Percentiles rank a stretch among this genome's conserved stretches.
These are phyloP conservation scores for Ophiostoma tasmaniense DNA, from an alignment of 2,329 filamentous ascomycete genomes.

Conservation along the genomic window DNA sequence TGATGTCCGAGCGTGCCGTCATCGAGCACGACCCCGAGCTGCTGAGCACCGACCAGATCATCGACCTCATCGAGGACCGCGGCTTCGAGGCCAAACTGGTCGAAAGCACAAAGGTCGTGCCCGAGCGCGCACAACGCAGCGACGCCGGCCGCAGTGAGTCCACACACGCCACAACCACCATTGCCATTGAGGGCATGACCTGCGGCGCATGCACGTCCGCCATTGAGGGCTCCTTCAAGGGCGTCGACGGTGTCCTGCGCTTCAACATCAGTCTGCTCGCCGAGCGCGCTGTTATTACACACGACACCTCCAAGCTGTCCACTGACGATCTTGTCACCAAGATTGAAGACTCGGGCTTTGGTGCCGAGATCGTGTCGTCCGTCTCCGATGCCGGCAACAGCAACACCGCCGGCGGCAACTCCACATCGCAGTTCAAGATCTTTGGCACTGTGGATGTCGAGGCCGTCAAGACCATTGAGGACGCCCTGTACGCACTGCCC, in stretches of 20 bases:
- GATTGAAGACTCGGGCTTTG: slow-evolving; percentile 86
- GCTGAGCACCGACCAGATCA: slow-evolving; percentile 44
- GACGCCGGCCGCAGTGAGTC: slow-evolving; percentile 51
- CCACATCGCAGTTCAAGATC: slow-evolving; percentile 69
- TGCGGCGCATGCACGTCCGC: slow-evolving; percentile 94
- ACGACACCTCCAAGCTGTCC: slow-evolving; percentile 63
- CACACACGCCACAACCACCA: slow-evolving; percentile 62
- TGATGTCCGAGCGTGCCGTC: slow-evolving; percentile 77
- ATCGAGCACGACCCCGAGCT: slow-evolving; percentile 64
- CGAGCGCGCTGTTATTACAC: slow-evolving; percentile 80
- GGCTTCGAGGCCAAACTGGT: slow-evolving; percentile 76
- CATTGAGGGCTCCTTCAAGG: slow-evolving; percentile 72
- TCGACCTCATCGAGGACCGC: slow-evolving; percentile 56
- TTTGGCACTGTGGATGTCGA: slow-evolving; percentile 69
- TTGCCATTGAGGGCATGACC: slow-evolving; percentile 93
- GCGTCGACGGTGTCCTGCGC: slow-evolving; percentile 66
- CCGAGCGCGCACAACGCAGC: slow-evolving; percentile 27
- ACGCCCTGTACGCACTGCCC: slow-evolving; percentile 51
- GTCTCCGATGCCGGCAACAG: slow-evolving; percentile 50
- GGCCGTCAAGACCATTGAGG: slow-evolving; percentile 64
- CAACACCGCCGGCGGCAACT: slow-evolving; percentile 41
- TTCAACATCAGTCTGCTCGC: slow-evolving; percentile 95
- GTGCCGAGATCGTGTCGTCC: slow-evolving; percentile 73
- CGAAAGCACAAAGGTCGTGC: slow-evolving; percentile 47
- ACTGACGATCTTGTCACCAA: slow-evolving; percentile 68